Conservation (phyloP, 2,329 filamentous ascomycete species). For the Stagonosporopsis tanaceti region DNA sequence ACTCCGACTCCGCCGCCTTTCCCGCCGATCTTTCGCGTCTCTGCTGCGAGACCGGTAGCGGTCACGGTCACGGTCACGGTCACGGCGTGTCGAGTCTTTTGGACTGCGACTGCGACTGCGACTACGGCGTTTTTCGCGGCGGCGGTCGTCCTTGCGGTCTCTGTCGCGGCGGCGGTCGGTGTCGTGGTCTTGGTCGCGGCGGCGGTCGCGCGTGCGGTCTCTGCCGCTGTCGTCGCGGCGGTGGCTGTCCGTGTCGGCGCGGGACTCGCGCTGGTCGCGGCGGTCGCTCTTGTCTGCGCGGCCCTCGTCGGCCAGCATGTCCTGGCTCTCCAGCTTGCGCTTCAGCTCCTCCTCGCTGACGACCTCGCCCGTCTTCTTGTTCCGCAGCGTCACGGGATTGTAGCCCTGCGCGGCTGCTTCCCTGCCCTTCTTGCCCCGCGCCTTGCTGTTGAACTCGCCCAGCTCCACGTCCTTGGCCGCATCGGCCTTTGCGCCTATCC, state of each 20-base stretch:
- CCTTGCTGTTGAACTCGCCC: constrained; percentile 72
- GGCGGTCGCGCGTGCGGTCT: constrained; percentile 17
- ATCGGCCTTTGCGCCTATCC: constrained; percentile 86
- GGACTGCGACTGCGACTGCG: no score
- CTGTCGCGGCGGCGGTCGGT: constrained; percentile 23
- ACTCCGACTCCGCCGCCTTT: constrained; percentile 34
- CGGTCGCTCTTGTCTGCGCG: constrained; percentile 35
- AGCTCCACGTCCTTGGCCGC: constrained; percentile 70
- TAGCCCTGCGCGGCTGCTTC: constrained; percentile 60
- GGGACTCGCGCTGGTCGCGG: constrained; percentile 22
- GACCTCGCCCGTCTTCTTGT: constrained; percentile 68
- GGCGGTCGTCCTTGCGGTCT: constrained; percentile 29
- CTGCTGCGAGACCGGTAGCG: constrained; percentile 37
- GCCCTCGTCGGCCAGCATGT: constrained; percentile 51
- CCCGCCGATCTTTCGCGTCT: constrained; percentile 32
- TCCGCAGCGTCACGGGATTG: constrained; percentile 67
- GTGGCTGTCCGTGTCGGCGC: constrained; percentile 26
- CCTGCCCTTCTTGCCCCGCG: constrained; percentile 55
- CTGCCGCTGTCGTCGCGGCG: constrained; percentile 27
- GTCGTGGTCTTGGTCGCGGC: constrained; percentile 13
- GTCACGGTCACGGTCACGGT: constrained; percentile 19
- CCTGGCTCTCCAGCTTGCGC: constrained; percentile 58
- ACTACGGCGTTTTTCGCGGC: constrained; percentile 30
- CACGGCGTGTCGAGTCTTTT: not conserved
- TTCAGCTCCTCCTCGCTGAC: constrained; percentile 70